Percentiles rank a stretch among this genome's conserved stretches.
Evolutionary conservation across 1,139 yeast genomes (phyloP).

Genomic region (Pichia inconspicua): DNA sequence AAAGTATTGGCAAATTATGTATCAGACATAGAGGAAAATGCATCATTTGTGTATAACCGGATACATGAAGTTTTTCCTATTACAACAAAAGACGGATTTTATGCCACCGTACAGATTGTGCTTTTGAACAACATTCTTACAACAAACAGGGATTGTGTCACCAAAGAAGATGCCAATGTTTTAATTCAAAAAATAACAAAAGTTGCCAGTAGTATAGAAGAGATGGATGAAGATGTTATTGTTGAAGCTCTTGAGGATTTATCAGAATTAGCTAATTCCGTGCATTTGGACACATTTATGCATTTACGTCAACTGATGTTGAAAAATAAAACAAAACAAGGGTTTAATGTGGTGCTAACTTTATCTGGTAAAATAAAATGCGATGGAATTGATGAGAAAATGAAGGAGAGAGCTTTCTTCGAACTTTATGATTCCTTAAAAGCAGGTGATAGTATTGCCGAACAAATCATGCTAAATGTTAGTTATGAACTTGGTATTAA

Average conservation of each 20-base stretch:
- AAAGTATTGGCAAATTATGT: conserved; percentile 20
- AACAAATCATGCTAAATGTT: conserved; percentile 12
- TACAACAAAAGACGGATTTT: not conserved
- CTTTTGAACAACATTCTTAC: conserved; percentile 10
- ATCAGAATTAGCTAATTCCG: not conserved
- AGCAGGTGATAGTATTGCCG: conserved; percentile 1
- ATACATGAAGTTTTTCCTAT: not conserved
- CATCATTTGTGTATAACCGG: conserved; percentile 2
- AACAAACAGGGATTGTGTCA: conserved; percentile 1
- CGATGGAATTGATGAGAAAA: not conserved
- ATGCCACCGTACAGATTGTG: conserved; percentile 8
- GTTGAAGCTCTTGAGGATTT: not conserved
- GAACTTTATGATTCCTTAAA: not conserved
- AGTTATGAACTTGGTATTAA: conserved; percentile 7
- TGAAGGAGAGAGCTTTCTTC: conserved; percentile 3
- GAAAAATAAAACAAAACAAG: not conserved
- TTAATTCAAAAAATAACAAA: not conserved
- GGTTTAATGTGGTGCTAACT: not conserved
- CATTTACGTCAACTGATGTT: not conserved
- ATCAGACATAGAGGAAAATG: conserved; percentile 17
- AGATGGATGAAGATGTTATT: not conserved
- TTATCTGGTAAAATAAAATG: conserved; percentile 3
- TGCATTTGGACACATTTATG: conserved; percentile 2
- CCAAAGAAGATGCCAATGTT: not conserved
- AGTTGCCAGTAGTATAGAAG: not conserved